Evolutionary conservation across 73 alveolate species (phyloP), one percentile per base, ranked within the genome.

Genomic region (Blepharisma japonicum): DNA sequence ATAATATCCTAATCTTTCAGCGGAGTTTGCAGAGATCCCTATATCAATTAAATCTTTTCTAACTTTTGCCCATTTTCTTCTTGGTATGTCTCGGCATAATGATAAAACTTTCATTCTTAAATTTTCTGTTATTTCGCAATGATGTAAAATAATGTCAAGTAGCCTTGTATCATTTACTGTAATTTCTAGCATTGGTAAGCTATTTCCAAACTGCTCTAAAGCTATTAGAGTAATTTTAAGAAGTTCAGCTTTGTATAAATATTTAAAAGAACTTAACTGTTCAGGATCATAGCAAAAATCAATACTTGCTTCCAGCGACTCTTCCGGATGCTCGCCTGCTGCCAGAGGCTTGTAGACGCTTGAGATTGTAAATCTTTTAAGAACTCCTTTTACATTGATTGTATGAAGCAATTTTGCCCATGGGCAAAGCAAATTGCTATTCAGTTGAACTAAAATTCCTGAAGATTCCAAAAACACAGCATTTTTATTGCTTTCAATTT

Each of bases 321-420:
- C 80, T 4, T 45, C n/a, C 2, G 80, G 80, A 70, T 70, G 66
- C 5, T 39, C 80, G n/a, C 80, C 55, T n/a, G 23, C 20, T 1
- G 71, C 56, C 0, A 20, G 27, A 14, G 23, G 14, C 5, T 70
- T 70, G 27, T 70, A 70, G 9, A 70, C 61, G n/a, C 3, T 70
- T 45, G n/a, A 21, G 0, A 70, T 70, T n/a, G 25, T n/a, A 45
- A 45, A 70, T 70, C 80, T 70, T 4, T 47, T 39, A n/a, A 70
- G 14, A 70, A 70, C 46, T 20, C 80, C 66, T 23, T 45, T 54
- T 9, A n/a, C 2, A 2, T 4, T 45, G 11, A 14, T 70, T 70
- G n/a, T 70, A 9, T 48, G n/a, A 1, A 70, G 21, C 0, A 18
- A 14, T 70, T 54, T 70, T 7, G 66, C 66, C 80, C 80, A 70